Evolutionary conservation across 1,139 yeast genomes (phyloP).

Genomic region (Geotrichum siamense): DNA sequence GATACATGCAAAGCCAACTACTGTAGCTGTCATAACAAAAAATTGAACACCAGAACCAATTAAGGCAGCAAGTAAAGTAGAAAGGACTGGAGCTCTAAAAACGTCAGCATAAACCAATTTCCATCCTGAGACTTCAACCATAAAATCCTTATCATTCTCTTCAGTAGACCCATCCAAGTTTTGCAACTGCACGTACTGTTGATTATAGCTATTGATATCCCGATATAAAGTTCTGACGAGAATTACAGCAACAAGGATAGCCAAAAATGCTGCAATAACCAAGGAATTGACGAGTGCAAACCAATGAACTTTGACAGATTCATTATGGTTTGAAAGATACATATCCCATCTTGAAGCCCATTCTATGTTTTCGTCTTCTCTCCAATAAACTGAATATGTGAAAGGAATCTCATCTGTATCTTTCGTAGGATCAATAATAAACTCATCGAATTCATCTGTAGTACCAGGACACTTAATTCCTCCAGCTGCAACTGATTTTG

Average conservation of each 20-base stretch:
- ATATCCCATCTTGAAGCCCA: constrained; percentile 72
- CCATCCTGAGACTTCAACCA: constrained; percentile 44
- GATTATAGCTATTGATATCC: constrained; percentile 40
- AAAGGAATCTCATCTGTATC: constrained; percentile 48
- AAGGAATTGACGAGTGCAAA: constrained; percentile 59
- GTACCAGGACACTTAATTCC: constrained; percentile 27
- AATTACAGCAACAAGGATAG: constrained; percentile 58
- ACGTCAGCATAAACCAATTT: constrained; percentile 49
- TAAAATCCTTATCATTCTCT: constrained; percentile 28
- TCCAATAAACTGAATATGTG: constrained; percentile 84
- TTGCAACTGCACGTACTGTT: constrained; percentile 17
- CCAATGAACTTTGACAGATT: constrained; percentile 56
- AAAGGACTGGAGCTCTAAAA: constrained; percentile 44
- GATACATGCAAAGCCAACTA: constrained; percentile 50
- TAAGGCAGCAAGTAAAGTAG: constrained; percentile 47
- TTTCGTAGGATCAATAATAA: constrained; percentile 29
- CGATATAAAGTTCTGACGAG: constrained; percentile 44
- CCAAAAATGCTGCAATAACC: constrained; percentile 50
- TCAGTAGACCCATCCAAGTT: constrained; percentile 18
- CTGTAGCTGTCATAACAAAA: constrained; percentile 55
- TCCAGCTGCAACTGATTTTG: constrained; percentile 60
- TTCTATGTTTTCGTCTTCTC: constrained; percentile 64
- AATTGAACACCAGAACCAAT: constrained; percentile 72
- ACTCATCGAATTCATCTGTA: constrained; percentile 22
- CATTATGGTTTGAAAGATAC: constrained; percentile 54